Conservation (phyloP, 306 rosid species). For the Ormosia semicastrata region DNA sequence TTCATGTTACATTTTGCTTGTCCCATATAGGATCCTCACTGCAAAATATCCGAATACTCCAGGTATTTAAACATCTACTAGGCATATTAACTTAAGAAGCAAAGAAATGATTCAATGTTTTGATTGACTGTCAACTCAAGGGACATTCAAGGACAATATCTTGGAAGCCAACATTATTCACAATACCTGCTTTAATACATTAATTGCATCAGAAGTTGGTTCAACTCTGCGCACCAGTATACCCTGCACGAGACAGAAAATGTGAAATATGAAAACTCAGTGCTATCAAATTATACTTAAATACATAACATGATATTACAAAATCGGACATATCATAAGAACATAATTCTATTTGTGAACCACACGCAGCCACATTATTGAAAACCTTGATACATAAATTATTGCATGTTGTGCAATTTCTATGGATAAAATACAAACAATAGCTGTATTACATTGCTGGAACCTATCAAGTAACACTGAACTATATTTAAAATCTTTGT, state of each 20-base stretch:
- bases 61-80: slow-evolving; percentile 1
- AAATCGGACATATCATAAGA: neutral
- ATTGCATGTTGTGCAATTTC: neutral
- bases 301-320: neutral
- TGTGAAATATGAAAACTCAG: slow-evolving; percentile 24
- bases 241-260: slow-evolving; percentile 59
- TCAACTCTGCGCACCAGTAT: slow-evolving; percentile 89
- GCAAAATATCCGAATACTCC: neutral
- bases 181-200: slow-evolving; percentile 81
- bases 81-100: slow-evolving; percentile 16
- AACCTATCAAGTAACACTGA: neutral
- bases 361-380: neutral
- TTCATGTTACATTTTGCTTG: neutral
- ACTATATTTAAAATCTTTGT: neutral
- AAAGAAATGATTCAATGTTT: slow-evolving; percentile 15
- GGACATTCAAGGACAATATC: slow-evolving; percentile 9
- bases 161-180: slow-evolving; percentile 16
- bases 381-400: neutral
- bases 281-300: neutral
- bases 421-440: neutral
- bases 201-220: slow-evolving; percentile 88
- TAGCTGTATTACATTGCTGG: neutral
- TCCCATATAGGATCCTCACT: neutral
- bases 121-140: neutral
- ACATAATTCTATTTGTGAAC: neutral